These are phyloP conservation scores for Pittosporum tobira DNA, from an alignment of 129 eudicot species.

Conservation along the genomic window DNA sequence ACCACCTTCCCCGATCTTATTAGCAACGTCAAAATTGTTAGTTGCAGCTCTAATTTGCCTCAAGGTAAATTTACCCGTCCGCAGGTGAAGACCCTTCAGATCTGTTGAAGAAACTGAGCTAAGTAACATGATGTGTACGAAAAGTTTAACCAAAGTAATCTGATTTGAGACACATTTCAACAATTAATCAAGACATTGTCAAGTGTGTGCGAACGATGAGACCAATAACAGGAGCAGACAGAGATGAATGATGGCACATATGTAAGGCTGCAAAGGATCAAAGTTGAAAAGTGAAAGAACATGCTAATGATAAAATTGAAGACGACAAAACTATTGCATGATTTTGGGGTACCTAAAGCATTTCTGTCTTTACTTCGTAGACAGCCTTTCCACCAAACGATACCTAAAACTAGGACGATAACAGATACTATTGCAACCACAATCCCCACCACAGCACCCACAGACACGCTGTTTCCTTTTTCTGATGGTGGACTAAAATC, in stretches of 20 bases:
- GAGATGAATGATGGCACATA: too few species aligned
- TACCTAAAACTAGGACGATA: conserved; percentile 24
- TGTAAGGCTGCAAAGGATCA: too few species aligned
- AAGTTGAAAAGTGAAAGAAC: background rate
- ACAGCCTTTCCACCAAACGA: conserved; percentile 53
- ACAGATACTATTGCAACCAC: conserved; percentile 33
- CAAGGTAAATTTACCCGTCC: conserved; percentile 24
- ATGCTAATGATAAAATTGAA: too few species aligned
- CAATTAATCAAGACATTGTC: background rate
- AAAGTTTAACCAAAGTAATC: background rate
- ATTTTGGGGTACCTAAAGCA: conserved; percentile 13
- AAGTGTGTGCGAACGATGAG: too few species aligned
- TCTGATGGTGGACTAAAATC: conserved; percentile 27
- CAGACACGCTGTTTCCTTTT: conserved; percentile 33
- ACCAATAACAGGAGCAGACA: too few species aligned
- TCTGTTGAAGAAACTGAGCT: conserved; percentile 16
- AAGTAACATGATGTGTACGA: background rate
- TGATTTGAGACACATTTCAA: background rate
- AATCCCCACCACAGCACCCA: conserved; percentile 41
- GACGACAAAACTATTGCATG: background rate
- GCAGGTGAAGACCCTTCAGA: conserved; percentile 25
- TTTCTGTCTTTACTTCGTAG: conserved; percentile 8
- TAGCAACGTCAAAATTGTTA: conserved; percentile 23
- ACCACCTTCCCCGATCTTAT: conserved; percentile 40
- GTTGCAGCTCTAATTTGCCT: conserved; percentile 37